These are phyloP conservation scores for Termitomyces sp. DNA, from an alignment of 768 basidiomycete species.

Conservation along the genomic window DNA sequence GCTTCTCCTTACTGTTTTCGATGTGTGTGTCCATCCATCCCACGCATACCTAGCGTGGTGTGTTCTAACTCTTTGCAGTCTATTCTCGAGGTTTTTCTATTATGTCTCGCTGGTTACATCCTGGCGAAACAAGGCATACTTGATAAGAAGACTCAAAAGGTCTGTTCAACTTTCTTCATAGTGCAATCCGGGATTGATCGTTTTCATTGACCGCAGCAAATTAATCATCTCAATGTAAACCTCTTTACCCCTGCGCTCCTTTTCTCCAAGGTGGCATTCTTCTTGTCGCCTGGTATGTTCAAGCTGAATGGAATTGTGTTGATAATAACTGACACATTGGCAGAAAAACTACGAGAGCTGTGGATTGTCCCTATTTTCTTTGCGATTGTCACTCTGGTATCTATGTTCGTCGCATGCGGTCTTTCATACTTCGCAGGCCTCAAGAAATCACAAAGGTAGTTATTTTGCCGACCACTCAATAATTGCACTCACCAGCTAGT, in stretches of 20 bases:
- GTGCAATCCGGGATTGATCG: background rate
- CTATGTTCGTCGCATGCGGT: conserved; percentile 62
- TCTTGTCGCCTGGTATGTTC: conserved; percentile 67
- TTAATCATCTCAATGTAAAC: conserved; percentile 81
- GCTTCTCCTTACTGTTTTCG: conserved; percentile 56
- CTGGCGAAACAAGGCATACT: conserved; percentile 79
- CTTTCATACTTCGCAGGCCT: conserved; percentile 66
- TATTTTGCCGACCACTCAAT: background rate
- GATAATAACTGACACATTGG: background rate
- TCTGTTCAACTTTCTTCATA: conserved; percentile 26
- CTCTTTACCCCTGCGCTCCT: conserved; percentile 87
- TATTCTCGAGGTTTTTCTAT: conserved; percentile 83
- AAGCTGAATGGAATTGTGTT: no score
- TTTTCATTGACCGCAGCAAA: conserved; percentile 42
- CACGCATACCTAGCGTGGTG: background rate
- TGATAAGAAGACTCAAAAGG: conserved; percentile 89
- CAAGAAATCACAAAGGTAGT: conserved; percentile 72
- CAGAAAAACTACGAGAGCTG: conserved; percentile 75
- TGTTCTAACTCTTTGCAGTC: conserved; percentile 46
- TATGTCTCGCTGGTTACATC: conserved; percentile 81
- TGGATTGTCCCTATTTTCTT: conserved; percentile 90
- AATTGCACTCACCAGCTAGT: background rate
- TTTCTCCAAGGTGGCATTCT: conserved; percentile 95
- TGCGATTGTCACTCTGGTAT: conserved; percentile 66
- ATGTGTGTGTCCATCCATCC: conserved; percentile 34